Conservation (phyloP, 495 filamentous ascomycete genomes). For the Elasticomyces elasticus region DNA sequence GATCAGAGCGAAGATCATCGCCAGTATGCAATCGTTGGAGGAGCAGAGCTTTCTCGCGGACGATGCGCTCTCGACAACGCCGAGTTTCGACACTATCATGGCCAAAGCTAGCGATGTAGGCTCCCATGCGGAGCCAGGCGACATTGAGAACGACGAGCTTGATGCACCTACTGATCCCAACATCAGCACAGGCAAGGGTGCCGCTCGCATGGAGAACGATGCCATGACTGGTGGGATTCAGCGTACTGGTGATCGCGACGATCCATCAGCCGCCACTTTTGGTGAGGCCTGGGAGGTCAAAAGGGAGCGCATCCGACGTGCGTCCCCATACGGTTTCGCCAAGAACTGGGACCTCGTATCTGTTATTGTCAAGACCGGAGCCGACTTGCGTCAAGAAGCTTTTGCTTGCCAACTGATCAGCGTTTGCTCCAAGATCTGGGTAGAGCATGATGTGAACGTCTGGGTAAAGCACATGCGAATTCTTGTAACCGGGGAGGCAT, state of each 20-base stretch:
- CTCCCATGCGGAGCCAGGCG: constrained; percentile 28
- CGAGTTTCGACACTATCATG: constrained; percentile 66
- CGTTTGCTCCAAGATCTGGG: constrained; percentile 65
- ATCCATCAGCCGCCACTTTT: constrained; percentile 70
- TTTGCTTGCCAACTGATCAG: constrained; percentile 70
- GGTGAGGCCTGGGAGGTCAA: constrained; percentile 68
- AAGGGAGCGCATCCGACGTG: constrained; percentile 64
- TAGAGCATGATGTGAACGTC: constrained; percentile 57
- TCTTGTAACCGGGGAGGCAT: constrained; percentile 66
- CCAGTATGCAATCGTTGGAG: constrained; percentile 73
- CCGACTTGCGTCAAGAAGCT: constrained; percentile 65
- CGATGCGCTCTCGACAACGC: constrained; percentile 38
- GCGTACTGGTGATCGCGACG: constrained; percentile 61
- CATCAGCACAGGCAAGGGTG: constrained; percentile 53
- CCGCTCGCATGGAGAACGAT: constrained; percentile 72
- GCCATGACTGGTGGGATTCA: constrained; percentile 66
- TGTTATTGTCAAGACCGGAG: constrained; percentile 71
- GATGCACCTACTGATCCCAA: constrained; percentile 37
- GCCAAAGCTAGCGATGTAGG: constrained; percentile 41
- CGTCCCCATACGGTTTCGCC: constrained; percentile 67
- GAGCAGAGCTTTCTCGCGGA: constrained; percentile 63
- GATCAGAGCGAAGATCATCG: constrained; percentile 67
- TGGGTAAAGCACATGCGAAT: constrained; percentile 76
- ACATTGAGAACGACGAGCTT: constrained; percentile 38
- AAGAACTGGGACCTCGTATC: constrained; percentile 71